Conservation (phyloP, 1,284 basidiomycete species). For the Pseudozyma flocculosa region DNA sequence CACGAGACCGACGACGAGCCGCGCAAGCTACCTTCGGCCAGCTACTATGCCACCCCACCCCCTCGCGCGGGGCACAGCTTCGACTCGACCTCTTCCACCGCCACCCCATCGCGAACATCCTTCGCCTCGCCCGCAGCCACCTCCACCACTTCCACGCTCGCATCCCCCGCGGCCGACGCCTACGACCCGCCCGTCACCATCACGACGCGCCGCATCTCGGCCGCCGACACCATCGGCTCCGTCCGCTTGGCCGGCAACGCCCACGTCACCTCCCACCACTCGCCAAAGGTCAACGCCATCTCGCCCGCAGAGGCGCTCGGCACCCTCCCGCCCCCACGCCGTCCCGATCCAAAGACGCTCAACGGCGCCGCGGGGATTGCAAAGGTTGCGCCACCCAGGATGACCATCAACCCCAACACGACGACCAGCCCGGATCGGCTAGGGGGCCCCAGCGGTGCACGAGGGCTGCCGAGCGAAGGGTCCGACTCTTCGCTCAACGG, state of each 20-base stretch:
- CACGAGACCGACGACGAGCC: neutral
- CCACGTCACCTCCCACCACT: neutral
- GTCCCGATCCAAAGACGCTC: constrained; percentile 33
- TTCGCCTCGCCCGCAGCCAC: too few relatives aligned
- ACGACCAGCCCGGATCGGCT: constrained; percentile 3
- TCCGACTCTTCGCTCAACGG: neutral
- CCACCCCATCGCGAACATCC: too few relatives aligned
- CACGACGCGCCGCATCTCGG: constrained; percentile 30
- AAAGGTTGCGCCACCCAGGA: constrained; percentile 30
- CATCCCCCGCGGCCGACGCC: neutral
- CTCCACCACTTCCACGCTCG: too few relatives aligned
- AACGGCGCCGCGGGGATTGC: constrained; percentile 25
- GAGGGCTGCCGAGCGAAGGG: neutral
- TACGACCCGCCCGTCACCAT: constrained; percentile 14
- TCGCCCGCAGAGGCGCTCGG: constrained; percentile 21
- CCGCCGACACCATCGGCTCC: constrained; percentile 29
- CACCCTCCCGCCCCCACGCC: constrained; percentile 10
- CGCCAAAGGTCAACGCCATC: constrained; percentile 25
- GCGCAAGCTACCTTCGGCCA: constrained; percentile 11
- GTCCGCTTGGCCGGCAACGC: constrained; percentile 18
- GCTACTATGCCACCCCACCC: constrained; percentile 29
- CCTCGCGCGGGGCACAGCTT: constrained; percentile 7
- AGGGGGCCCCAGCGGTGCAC: too few relatives aligned
- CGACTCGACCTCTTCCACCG: too few relatives aligned
- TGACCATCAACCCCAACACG: constrained; percentile 8